phyloP scores from a whole-genome alignment of 2,329 filamentous ascomycete species.

The Fusarium incarnatum region DNA sequence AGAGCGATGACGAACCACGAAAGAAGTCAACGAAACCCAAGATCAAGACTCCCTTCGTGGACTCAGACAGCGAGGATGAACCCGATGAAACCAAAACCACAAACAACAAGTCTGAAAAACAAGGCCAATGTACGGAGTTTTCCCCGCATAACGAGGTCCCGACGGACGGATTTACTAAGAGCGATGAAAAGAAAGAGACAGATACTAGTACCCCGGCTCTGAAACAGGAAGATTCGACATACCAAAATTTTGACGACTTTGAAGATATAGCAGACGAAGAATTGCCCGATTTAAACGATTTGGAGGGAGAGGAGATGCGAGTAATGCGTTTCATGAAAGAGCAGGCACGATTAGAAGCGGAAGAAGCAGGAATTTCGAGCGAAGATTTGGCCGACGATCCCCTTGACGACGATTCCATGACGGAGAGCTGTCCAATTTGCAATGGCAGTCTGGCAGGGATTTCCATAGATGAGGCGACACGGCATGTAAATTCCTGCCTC shows the following conservation, averaged over 20 bases:
- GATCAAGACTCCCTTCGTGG: constrained; percentile 69
- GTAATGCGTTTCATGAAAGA: constrained; percentile 80
- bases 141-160: constrained; percentile 35
- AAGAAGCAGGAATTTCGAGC: constrained; percentile 60
- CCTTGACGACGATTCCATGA: constrained; percentile 48
- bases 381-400: constrained; percentile 52
- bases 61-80: constrained; percentile 69
- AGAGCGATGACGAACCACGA: constrained; percentile 41
- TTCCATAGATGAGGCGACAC: constrained; percentile 74
- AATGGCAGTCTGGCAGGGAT: constrained; percentile 70
- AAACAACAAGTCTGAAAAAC: constrained; percentile 12
- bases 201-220: constrained; percentile 33
- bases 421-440: constrained; percentile 80
- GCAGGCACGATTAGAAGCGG: constrained; percentile 74
- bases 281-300: constrained; percentile 64
- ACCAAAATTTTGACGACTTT: constrained; percentile 52
- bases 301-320: constrained; percentile 72
- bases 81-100: constrained; percentile 19
- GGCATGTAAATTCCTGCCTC: constrained; percentile 93
- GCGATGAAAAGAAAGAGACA: constrained; percentile 30
- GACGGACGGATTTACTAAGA: constrained; percentile 42
- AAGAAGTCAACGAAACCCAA: constrained; percentile 40
- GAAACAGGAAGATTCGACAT: constrained; percentile 49
- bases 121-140: constrained; percentile 41
- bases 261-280: constrained; percentile 61